Conservation (phyloP, 805 yeast genomes). For the Metschnikowia gelsemii region DNA sequence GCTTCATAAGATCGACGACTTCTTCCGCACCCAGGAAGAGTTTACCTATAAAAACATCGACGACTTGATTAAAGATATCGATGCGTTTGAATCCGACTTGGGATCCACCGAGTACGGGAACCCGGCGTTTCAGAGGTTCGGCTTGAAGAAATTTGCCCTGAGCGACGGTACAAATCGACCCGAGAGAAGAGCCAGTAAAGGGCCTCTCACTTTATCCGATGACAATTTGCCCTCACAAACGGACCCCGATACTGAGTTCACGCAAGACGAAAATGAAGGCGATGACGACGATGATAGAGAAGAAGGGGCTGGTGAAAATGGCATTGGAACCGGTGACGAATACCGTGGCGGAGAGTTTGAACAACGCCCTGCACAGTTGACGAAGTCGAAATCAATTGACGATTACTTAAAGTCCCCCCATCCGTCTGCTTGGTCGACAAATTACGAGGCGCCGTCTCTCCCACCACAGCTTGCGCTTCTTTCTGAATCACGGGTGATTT, state of each 20-base stretch:
- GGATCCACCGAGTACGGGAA: constrained; percentile 12
- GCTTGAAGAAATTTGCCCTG: constrained; percentile 10
- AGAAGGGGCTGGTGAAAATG: constrained; percentile 11
- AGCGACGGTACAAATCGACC: constrained; percentile 1
- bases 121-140: constrained; percentile 10
- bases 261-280: constrained; percentile 22
- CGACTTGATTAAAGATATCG: constrained; percentile 59
- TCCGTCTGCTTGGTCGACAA: constrained; percentile 24
- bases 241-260: constrained; percentile 38
- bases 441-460: constrained; percentile 11
- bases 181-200: constrained; percentile 13
- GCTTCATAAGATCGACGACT: constrained; percentile 68
- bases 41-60: constrained; percentile 53
- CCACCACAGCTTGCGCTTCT: constrained; percentile 22
- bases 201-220: constrained; percentile 21
- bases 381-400: constrained; percentile 31
- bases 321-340: constrained; percentile 8
- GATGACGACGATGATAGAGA: constrained; percentile 16
- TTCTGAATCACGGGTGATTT: constrained; percentile 49
- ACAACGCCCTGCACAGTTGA: constrained; percentile 8
- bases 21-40: constrained; percentile 68
- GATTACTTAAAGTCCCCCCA: constrained; percentile 39
- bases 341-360: constrained; percentile 6
- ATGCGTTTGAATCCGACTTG: constrained; percentile 51
- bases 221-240: constrained; percentile 23